Conservation (phyloP, 1,284 basidiomycete genomes). For the Leccinum variabile region DNA sequence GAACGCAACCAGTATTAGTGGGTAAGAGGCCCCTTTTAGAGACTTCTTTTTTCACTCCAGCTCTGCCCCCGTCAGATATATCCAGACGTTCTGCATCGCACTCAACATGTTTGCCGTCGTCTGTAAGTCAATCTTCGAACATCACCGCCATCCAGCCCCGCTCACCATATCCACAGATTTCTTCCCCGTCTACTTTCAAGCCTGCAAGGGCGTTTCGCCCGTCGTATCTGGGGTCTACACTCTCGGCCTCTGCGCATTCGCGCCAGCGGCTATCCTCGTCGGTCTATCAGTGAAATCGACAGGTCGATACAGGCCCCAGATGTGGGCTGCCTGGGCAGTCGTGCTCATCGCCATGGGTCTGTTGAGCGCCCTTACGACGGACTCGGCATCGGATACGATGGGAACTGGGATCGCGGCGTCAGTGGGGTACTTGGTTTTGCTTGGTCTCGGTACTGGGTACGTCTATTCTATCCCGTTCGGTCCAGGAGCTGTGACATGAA, state of each 20-base stretch:
- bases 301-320: constrained; percentile 18
- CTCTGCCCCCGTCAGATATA: constrained; percentile 12
- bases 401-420: neutral
- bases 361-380: constrained; percentile 3
- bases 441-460: constrained; percentile 4
- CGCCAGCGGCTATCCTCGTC: constrained; percentile 9
- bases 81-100: constrained; percentile 20
- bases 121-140: constrained; percentile 12
- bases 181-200: constrained; percentile 23
- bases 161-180: constrained; percentile 13
- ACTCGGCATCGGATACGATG: neutral
- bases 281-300: constrained; percentile 16
- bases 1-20: constrained; percentile 18
- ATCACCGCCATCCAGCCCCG: neutral
- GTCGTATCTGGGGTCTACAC: constrained; percentile 18
- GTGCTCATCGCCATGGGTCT: constrained; percentile 12
- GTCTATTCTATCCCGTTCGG: neutral
- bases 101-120: constrained; percentile 9
- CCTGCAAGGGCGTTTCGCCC: constrained; percentile 16
- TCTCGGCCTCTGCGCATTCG: constrained; percentile 16
- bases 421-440: constrained; percentile 12
- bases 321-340: constrained; percentile 17
- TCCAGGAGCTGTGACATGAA: neutral
- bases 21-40: constrained; percentile 7
- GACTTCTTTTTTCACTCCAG: neutral